A percentile compares a stretch with the other conserved stretches of the same genome.
Conservation (phyloP, 495 filamentous ascomycete species). For the Penicillium odoratum region DNA sequence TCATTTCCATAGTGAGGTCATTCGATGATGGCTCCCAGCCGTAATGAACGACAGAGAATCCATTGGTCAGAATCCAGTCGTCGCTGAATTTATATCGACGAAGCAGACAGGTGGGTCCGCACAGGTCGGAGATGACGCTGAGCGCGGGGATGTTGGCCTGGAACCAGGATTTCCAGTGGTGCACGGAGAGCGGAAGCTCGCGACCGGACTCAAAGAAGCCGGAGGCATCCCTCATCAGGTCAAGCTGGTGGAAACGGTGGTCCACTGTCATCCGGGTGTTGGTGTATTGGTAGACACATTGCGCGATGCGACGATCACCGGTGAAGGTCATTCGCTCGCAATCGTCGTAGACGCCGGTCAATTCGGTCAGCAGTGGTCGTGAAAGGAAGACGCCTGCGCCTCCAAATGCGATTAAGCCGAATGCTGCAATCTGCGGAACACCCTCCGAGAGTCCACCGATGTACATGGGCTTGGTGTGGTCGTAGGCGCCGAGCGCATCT, state of each 20-base stretch:
- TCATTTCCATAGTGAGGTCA: slow-evolving; percentile 45
- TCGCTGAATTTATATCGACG: slow-evolving; percentile 58
- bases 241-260: slow-evolving; percentile 53
- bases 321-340: slow-evolving; percentile 44
- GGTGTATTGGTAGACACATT: slow-evolving; percentile 55
- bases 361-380: slow-evolving; percentile 42
- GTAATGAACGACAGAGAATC: slow-evolving; percentile 55
- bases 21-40: slow-evolving; percentile 32
- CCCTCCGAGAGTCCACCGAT: slow-evolving; percentile 59
- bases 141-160: slow-evolving; percentile 51
- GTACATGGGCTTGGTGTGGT: slow-evolving; percentile 49
- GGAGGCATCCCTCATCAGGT: slow-evolving; percentile 49
- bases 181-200: slow-evolving; percentile 52
- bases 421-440: slow-evolving; percentile 47
- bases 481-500: slow-evolving; percentile 44
- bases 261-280: slow-evolving; percentile 49
- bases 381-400: slow-evolving; percentile 63
- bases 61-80: slow-evolving; percentile 58
- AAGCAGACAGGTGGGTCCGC: slow-evolving; percentile 56
- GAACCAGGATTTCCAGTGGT: slow-evolving; percentile 62
- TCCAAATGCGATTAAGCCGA: slow-evolving; percentile 57
- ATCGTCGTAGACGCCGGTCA: slow-evolving; percentile 34
- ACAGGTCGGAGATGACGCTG: slow-evolving; percentile 50
- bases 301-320: slow-evolving; percentile 49
- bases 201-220: slow-evolving; percentile 58